Evolutionary conservation across 2,329 filamentous ascomycete genomes (phyloP).

Genomic region (Orbilia oligospora): DNA sequence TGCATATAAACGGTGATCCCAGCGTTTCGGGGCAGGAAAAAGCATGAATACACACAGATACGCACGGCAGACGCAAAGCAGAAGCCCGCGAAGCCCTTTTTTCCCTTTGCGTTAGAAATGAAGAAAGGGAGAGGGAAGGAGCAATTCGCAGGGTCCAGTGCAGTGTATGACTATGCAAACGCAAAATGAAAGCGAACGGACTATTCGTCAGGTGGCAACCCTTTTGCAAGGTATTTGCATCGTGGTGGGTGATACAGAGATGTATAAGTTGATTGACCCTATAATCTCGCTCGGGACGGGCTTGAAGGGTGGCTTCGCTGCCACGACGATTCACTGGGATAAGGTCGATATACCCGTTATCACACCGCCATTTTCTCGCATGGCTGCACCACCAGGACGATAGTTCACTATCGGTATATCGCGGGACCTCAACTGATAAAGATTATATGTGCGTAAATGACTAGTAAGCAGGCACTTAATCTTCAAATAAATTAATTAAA

Average conservation of each 20-base stretch:
- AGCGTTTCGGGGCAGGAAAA: conserved; percentile 31
- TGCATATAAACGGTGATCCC: conserved; percentile 41
- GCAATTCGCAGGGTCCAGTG: conserved; percentile 36
- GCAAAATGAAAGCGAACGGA: conserved; percentile 22
- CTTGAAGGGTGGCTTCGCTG: conserved; percentile 29
- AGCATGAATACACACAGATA: conserved; percentile 32
- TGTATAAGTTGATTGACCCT: conserved; percentile 23
- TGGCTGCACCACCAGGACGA: conserved; percentile 15
- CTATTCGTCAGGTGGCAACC: conserved; percentile 26
- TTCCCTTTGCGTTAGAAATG: conserved; percentile 10
- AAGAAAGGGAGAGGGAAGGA: conserved; percentile 11
- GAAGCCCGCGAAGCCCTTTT: conserved; percentile 4
- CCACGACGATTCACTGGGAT: conserved; percentile 27
- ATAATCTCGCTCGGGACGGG: conserved; percentile 24
- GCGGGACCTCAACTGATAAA: conserved; percentile 21
- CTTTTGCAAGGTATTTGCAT: background rate
- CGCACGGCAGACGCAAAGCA: conserved; percentile 39
- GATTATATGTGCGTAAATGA: background rate
- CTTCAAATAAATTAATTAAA: conserved; percentile 18
- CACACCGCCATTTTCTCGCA: conserved; percentile 26
- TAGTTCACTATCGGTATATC: conserved; percentile 8
- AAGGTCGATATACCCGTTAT: conserved; percentile 44
- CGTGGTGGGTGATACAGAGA: conserved; percentile 20
- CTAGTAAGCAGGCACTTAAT: background rate
- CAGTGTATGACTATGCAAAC: conserved; percentile 4